Conservation (phyloP, 192 early-diverging fungal species). For the Martensiomyces pterosporus region DNA sequence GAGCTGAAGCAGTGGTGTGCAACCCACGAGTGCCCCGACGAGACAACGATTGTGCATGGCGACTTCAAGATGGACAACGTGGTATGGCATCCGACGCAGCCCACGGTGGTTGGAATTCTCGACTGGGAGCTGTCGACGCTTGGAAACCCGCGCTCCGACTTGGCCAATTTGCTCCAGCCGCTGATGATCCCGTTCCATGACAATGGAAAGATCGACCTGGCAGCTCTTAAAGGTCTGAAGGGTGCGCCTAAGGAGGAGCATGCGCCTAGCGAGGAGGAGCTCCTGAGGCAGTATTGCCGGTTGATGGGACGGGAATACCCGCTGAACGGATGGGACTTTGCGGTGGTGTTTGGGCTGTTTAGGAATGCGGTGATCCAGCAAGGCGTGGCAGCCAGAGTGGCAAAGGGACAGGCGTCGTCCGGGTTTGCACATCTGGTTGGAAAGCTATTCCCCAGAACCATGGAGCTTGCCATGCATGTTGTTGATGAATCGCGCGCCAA, state of each 20-base stretch:
- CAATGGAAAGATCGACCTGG: slow-evolving; percentile 1
- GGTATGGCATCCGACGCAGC: slow-evolving; percentile 70
- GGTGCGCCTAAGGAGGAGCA: slow-evolving; percentile 46
- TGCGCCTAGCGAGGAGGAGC: slow-evolving; percentile 62
- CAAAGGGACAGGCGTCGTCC: slow-evolving; percentile 83
- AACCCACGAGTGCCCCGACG: slow-evolving; percentile 62
- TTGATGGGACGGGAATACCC: slow-evolving; percentile 61
- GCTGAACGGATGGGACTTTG: slow-evolving; percentile 75
- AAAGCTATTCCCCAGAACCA: slow-evolving; percentile 34
- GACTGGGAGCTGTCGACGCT: slow-evolving; percentile 93
- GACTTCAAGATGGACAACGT: slow-evolving; percentile 88
- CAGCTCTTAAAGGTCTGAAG: slow-evolving; percentile 44
- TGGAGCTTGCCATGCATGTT: slow-evolving; percentile 58
- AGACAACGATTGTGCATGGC: slow-evolving; percentile 83
- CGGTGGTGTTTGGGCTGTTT: slow-evolving; percentile 85
- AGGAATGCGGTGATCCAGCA: slow-evolving; percentile 78
- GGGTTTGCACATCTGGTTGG: slow-evolving; percentile 48
- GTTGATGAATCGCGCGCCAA: slow-evolving; percentile 36
- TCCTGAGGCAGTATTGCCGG: slow-evolving; percentile 71
- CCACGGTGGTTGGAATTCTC: slow-evolving; percentile 77
- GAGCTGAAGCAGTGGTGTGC: slow-evolving; percentile 75
- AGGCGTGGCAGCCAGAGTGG: slow-evolving; percentile 86
- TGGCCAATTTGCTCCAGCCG: slow-evolving; percentile 80
- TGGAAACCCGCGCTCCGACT: slow-evolving; percentile 86
- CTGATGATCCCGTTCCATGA: slow-evolving; percentile 54